A percentile compares a stretch with the other conserved stretches of the same genome.
Conservation (phyloP, 2,329 filamentous ascomycete species). For the Didymella segeticola region DNA sequence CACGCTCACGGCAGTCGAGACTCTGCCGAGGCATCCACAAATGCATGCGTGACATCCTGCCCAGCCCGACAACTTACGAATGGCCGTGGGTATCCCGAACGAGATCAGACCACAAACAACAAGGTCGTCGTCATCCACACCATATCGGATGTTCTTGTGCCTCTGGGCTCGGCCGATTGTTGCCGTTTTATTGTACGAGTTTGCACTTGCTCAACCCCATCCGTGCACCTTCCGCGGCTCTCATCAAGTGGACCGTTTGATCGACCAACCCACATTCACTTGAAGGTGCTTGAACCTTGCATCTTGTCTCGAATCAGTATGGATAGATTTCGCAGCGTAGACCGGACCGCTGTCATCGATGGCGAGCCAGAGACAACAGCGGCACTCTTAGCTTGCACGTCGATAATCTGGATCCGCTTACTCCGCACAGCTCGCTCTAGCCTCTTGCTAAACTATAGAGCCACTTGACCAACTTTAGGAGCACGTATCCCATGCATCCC, state of each 20-base stretch:
- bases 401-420: too few species aligned
- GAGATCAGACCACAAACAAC: background rate
- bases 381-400: too few species aligned
- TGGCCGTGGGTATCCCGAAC: background rate
- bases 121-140: background rate
- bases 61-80: background rate
- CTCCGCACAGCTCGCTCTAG: too few species aligned
- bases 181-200: background rate
- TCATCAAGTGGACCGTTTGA: slow-evolving; percentile 10
- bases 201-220: background rate
- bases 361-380: too few species aligned
- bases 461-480: too few species aligned
- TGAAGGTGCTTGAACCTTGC: background rate
- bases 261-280: slow-evolving; percentile 1
- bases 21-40: background rate
- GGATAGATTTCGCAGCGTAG: too few species aligned
- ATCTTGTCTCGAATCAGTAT: background rate
- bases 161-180: background rate
- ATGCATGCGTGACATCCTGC: background rate
- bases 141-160: background rate
- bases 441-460: too few species aligned
- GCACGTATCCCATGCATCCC: too few species aligned
- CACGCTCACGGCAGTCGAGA: background rate
- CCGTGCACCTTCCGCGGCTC: slow-evolving; percentile 5
- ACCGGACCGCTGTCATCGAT: too few species aligned